Percentiles rank a stretch among this genome's conserved stretches.
These are phyloP conservation scores for Fusarium sp. DNA, from an alignment of 2,329 filamentous ascomycete genomes.

Conservation along the genomic window DNA sequence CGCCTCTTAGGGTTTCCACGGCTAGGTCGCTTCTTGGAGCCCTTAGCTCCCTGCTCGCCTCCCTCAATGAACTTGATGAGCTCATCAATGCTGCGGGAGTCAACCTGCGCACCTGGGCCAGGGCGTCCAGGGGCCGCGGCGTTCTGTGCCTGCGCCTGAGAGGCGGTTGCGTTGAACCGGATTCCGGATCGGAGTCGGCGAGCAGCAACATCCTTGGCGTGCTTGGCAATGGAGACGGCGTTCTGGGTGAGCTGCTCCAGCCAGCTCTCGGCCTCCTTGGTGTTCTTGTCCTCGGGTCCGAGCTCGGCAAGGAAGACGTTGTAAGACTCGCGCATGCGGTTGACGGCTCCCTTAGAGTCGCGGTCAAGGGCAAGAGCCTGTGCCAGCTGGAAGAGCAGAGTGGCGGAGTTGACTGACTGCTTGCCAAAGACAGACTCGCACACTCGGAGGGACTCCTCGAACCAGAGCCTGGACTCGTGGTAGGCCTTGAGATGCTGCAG, in stretches of 20 bases:
- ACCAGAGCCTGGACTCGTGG: slow-evolving; percentile 95
- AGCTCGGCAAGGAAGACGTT: slow-evolving; percentile 93
- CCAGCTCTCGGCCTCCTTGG: slow-evolving; percentile 97
- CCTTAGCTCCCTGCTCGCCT: slow-evolving; percentile 63
- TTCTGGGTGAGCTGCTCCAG: slow-evolving; percentile 96
- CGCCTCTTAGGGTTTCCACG: slow-evolving; percentile 69
- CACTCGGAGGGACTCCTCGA: slow-evolving; percentile 89
- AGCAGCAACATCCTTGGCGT: slow-evolving; percentile 86
- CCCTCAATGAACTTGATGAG: slow-evolving; percentile 96
- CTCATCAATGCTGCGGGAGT: slow-evolving; percentile 91
- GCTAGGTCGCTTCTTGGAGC: slow-evolving; percentile 67
- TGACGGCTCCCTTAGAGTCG: slow-evolving; percentile 91
- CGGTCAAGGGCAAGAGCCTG: slow-evolving; percentile 96
- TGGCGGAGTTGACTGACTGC: slow-evolving; percentile 92
- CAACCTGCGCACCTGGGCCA: slow-evolving; percentile 59
- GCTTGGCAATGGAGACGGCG: slow-evolving; percentile 93
- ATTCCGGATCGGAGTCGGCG: slow-evolving; percentile 78
- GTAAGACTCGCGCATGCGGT: slow-evolving; percentile 95
- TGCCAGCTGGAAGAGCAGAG: slow-evolving; percentile 95
- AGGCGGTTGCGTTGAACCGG: slow-evolving; percentile 65
- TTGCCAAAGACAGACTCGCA: slow-evolving; percentile 92
- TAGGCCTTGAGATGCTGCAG: slow-evolving; percentile 95
- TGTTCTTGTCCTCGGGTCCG: slow-evolving; percentile 93
- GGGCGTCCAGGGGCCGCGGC: slow-evolving; percentile 49
- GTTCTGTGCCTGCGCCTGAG: slow-evolving; percentile 43